Evolutionary conservation across 768 basidiomycete genomes (phyloP), one percentile per base, ranked within the genome.

Genomic region (Mycena alexandri): DNA sequence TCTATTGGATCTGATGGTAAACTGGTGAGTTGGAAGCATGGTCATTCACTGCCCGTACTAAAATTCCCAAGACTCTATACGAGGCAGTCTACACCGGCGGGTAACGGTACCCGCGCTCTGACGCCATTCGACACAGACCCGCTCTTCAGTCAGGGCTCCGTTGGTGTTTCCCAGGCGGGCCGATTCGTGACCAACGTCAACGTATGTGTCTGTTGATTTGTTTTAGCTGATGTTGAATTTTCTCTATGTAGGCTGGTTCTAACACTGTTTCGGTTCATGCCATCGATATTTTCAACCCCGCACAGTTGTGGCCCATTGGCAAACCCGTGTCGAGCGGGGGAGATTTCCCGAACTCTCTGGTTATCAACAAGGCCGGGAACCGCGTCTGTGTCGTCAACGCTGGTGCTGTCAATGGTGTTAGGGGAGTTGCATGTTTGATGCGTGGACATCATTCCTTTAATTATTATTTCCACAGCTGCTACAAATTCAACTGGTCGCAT

Each of bases 341-440:
- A 21, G 80, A 83, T 57, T 83, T 82, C 73, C 81, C 81, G 13
- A 75, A 76, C 51, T 79, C 81, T 4, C 56, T 83, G 21, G 76
- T 78, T 2, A 75, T 81, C 65, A 80, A 79, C 68, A 61, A 67
- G 24, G 73, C 73, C 25, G 79, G 76, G 17, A 75, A 63, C 53
- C 72, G 67, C 7, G 70, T 79, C 6, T 82, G 81, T 51, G 79
- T 76, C 4, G 71, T 80, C 25, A 81, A 82, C 60, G 79, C 79
- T 42, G 81, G 81, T 13, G 65, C 61, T 47, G 72, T 76, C 34
- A 80, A 80, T 68, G 77, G 78, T 22, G 80, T 82, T 16, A 73
- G 75, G 78, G 80, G 52, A 11, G 77, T 76, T 44, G 2, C 51
- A 43, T 11, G 2, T 55, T 16, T 63, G 8, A 41, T 24, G 41